Evolutionary conservation across 208 protist genomes (phyloP).

Genomic region (Wallacemonas sp.): DNA sequence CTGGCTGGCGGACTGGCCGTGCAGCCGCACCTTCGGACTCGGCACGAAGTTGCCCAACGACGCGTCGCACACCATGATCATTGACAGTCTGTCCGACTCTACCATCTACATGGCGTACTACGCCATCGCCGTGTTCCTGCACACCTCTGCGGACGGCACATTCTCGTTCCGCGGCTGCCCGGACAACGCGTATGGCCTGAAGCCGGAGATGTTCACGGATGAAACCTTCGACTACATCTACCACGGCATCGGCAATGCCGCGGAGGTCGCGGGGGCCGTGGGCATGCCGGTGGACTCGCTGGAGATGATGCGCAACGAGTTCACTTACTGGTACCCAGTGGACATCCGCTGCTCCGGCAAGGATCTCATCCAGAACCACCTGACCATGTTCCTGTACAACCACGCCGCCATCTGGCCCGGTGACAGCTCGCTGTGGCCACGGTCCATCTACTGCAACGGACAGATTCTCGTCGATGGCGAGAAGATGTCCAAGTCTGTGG

Average conservation of each 20-base stretch:
- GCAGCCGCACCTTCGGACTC: slow-evolving; percentile 99
- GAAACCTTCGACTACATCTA: slow-evolving; percentile 96
- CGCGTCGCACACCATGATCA: slow-evolving; percentile 92
- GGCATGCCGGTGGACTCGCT: slow-evolving; percentile 65
- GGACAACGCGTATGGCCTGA: slow-evolving; percentile 83
- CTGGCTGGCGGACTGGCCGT: slow-evolving; percentile 99
- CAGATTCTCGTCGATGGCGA: slow-evolving; percentile 98
- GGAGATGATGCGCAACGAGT: slow-evolving; percentile 95
- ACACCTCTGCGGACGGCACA: slow-evolving; percentile 71
- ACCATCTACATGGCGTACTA: slow-evolving; percentile 99
- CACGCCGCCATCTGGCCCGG: slow-evolving; percentile 98
- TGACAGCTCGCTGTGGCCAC: slow-evolving; percentile 80
- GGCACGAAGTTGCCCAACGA: slow-evolving; percentile 98
- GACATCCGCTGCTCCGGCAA: slow-evolving; percentile 99
- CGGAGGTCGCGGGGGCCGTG: slow-evolving; percentile 38
- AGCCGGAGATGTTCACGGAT: slow-evolving; percentile 93
- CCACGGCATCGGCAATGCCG: slow-evolving; percentile 66
- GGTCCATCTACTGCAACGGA: slow-evolving; percentile 98
- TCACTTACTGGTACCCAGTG: slow-evolving; percentile 99
- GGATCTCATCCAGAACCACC: slow-evolving; percentile 99
- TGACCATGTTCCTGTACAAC: slow-evolving; percentile 99
- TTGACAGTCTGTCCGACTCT: slow-evolving; percentile 99
- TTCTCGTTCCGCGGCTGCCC: slow-evolving; percentile 35
- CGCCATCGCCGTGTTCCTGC: slow-evolving; percentile 98
- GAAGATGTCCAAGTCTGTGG: slow-evolving; percentile 99